These are phyloP conservation scores for Penicillium bialowiezense DNA, from an alignment of 495 filamentous ascomycete genomes.

Conservation along the genomic window DNA sequence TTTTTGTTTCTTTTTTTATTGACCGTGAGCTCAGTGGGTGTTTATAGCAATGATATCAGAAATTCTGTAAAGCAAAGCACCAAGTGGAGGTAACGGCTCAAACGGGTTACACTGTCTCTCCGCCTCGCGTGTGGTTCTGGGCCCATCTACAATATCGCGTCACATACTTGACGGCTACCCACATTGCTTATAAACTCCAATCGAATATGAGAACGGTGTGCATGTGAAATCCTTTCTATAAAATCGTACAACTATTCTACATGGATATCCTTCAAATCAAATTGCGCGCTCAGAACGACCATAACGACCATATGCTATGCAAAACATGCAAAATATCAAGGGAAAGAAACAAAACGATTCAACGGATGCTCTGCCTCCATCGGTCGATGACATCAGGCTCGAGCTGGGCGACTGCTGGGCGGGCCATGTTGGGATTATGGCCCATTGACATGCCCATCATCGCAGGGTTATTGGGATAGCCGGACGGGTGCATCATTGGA, in stretches of 20 bases:
- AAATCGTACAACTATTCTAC: conserved; percentile 24
- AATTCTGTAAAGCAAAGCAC: not conserved
- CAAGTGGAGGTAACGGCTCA: conserved; percentile 3
- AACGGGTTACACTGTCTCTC: conserved; percentile 4
- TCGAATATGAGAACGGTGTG: no score
- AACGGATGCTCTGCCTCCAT: conserved; percentile 78
- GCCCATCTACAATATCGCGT: conserved; percentile 1
- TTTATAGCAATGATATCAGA: not conserved
- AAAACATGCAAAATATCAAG: conserved; percentile 9
- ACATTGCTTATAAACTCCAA: no score
- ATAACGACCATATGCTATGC: conserved; percentile 22
- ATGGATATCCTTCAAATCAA: conserved; percentile 19
- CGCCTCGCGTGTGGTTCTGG: not conserved
- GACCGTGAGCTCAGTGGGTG: no score
- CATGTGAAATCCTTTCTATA: conserved; percentile 4
- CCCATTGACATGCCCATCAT: conserved; percentile 35
- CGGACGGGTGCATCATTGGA: conserved; percentile 25
- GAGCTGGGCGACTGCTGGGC: conserved; percentile 44
- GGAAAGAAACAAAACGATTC: conserved; percentile 9
- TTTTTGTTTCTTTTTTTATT: not conserved
- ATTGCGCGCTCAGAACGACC: conserved; percentile 13
- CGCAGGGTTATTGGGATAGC: conserved; percentile 29
- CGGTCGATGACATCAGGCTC: conserved; percentile 82
- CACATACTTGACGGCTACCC: conserved; percentile 4
- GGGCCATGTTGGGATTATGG: conserved; percentile 32